Evolutionary conservation across 2,329 filamentous ascomycete species (phyloP).

Genomic region (Cercospora janseana): DNA sequence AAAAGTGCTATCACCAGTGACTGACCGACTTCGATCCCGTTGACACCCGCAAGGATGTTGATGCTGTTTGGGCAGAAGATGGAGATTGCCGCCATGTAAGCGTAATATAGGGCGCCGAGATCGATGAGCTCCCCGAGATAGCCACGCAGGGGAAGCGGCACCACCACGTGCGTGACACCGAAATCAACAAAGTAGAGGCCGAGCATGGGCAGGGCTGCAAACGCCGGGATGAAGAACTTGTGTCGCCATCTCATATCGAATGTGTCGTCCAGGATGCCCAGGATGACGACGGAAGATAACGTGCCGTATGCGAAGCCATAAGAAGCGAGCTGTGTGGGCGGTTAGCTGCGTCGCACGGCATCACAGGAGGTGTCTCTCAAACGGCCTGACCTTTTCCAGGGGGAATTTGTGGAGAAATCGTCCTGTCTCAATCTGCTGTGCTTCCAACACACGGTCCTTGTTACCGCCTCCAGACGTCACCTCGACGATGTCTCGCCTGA

Average conservation of each 20-base stretch:
- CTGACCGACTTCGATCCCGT: constrained; percentile 94
- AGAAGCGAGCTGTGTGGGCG: constrained; percentile 69
- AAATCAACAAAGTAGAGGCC: constrained; percentile 99
- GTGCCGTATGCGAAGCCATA: constrained; percentile 93
- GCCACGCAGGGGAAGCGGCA: constrained; percentile 78
- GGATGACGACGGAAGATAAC: constrained; percentile 82
- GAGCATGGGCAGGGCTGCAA: constrained; percentile 88
- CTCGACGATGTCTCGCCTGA: constrained; percentile 96
- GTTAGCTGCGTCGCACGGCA: constrained; percentile 50
- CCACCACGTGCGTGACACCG: constrained; percentile 90
- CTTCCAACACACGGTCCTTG: constrained; percentile 75
- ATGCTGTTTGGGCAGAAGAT: constrained; percentile 99
- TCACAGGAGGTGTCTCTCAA: constrained; percentile 19
- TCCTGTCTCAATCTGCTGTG: constrained; percentile 73
- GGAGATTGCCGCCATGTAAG: constrained; percentile 92
- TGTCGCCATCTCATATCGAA: constrained; percentile 99
- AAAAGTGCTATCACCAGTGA: constrained; percentile 85
- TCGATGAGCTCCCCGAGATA: constrained; percentile 84
- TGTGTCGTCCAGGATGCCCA: constrained; percentile 91
- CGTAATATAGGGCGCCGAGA: constrained; percentile 75
- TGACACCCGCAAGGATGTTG: constrained; percentile 99
- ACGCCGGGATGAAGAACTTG: constrained; percentile 95
- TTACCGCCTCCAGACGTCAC: constrained; percentile 93
- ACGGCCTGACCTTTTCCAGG: constrained; percentile 66
- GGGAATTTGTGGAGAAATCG: constrained; percentile 88